Conservation (phyloP, 1,139 yeast species). For the Kodamaea alishanica region DNA sequence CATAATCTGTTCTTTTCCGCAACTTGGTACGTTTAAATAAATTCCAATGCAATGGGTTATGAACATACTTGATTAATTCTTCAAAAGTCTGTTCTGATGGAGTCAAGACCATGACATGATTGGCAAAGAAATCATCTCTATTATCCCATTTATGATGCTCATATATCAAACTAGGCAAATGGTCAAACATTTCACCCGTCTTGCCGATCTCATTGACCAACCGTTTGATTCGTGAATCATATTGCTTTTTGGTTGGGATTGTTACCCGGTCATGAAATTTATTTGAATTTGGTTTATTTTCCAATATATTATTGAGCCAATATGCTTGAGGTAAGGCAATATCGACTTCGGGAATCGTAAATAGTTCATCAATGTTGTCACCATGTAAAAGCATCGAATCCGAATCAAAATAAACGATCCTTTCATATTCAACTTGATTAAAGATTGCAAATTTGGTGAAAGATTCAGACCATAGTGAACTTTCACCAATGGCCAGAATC, state of each 20-base stretch:
- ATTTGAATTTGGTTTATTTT: constrained; percentile 8
- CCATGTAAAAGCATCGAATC: constrained; percentile 34
- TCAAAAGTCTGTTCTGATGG: constrained; percentile 32
- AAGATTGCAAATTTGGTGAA: constrained; percentile 55
- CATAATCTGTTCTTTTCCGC: constrained; percentile 33
- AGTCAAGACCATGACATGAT: constrained; percentile 44
- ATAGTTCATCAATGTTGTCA: constrained; percentile 31
- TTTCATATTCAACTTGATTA: constrained; percentile 42
- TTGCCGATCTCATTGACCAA: constrained; percentile 6
- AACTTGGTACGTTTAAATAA: constrained; percentile 20
- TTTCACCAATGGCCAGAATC: constrained; percentile 16
- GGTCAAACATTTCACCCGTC: constrained; percentile 7
- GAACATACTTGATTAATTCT: constrained; percentile 27
- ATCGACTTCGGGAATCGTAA: constrained; percentile 24
- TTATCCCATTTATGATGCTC: constrained; percentile 32
- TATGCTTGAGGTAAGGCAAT: constrained; percentile 39
- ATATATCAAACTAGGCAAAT: constrained; percentile 20
- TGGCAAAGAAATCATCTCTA: constrained; percentile 32
- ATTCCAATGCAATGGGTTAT: constrained; percentile 33
- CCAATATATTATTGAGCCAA: constrained; percentile 26
- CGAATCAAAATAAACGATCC: constrained; percentile 40
- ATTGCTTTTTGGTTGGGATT: constrained; percentile 14
- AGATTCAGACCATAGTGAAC: constrained; percentile 46
- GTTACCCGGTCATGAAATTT: constrained; percentile 14
- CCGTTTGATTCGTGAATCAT: constrained; percentile 5